phyloP scores from a whole-genome alignment of 768 basidiomycete species.

The Macrolepiota fuliginosa region DNA sequence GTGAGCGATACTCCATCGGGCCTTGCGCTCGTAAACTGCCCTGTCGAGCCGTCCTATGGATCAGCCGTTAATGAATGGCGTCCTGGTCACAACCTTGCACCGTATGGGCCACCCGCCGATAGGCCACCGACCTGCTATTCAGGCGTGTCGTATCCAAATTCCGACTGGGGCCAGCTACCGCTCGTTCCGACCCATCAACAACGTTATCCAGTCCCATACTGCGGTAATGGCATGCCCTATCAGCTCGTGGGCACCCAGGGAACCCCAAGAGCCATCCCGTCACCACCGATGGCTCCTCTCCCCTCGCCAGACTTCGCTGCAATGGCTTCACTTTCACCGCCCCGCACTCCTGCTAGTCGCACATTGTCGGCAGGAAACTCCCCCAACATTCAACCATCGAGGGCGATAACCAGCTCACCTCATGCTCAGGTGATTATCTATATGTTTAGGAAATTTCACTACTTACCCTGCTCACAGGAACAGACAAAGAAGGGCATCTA shows the following conservation, averaged over 20 bases:
- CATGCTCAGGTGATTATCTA: constrained; percentile 2
- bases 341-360: constrained; percentile 5
- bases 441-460: background rate
- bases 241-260: background rate
- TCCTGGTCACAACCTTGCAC: background rate
- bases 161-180: background rate
- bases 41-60: constrained; percentile 4
- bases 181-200: background rate
- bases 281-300: background rate
- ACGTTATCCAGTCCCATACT: background rate
- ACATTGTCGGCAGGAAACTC: constrained; percentile 6
- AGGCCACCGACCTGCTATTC: background rate
- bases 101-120: background rate
- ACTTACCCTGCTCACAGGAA: constrained; percentile 13
- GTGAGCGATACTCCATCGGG: background rate
- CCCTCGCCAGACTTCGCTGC: constrained; percentile 3
- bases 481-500: constrained; percentile 28
- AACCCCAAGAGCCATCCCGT: background rate
- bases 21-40: background rate
- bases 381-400: constrained; percentile 6
- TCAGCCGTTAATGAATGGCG: constrained; percentile 6
- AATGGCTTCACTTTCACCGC: constrained; percentile 4
- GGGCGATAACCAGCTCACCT: constrained; percentile 2
- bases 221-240: background rate
- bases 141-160: background rate